Evolutionary conservation across 2,329 filamentous ascomycete genomes (phyloP).

Genomic region (Grosmannia penicillata): DNA sequence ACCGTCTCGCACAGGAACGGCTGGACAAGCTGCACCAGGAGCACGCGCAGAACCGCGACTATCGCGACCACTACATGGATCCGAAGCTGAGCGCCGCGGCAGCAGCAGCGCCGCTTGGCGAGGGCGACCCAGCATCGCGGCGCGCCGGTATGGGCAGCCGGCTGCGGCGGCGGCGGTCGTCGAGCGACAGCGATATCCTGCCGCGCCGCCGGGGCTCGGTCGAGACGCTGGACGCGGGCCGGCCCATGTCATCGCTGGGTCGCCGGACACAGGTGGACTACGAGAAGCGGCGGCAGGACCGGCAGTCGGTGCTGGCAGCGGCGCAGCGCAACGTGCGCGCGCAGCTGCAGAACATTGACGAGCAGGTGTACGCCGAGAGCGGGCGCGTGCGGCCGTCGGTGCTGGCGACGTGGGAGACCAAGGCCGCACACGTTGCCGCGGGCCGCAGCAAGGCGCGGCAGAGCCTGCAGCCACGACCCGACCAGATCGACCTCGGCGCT

Average conservation of each 20-base stretch:
- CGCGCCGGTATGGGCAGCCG: no score
- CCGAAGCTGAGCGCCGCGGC: conserved; percentile 22
- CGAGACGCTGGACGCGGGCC: conserved; percentile 49
- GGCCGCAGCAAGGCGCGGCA: conserved; percentile 46
- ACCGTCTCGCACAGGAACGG: conserved; percentile 71
- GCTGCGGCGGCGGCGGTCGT: conserved; percentile 42
- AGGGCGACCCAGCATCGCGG: no score
- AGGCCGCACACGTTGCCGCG: conserved; percentile 55
- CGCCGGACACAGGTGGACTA: conserved; percentile 36
- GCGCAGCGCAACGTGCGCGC: conserved; percentile 79
- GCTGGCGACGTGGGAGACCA: conserved; percentile 64
- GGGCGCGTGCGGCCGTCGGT: conserved; percentile 56
- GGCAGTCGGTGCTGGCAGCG: conserved; percentile 58
- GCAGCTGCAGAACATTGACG: conserved; percentile 65
- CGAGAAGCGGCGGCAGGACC: conserved; percentile 61
- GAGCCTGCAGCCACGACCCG: conserved; percentile 31
- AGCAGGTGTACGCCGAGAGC: conserved; percentile 61
- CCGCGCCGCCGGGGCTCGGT: conserved; percentile 55
- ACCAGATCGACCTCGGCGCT: conserved; percentile 56
- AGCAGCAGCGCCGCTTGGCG: conserved; percentile 3
- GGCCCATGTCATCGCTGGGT: conserved; percentile 5
- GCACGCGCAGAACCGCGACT: conserved; percentile 44
- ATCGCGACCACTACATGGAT: conserved; percentile 58
- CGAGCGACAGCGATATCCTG: conserved; percentile 48
- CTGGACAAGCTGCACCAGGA: conserved; percentile 68